phyloP scores from a whole-genome alignment of 345 rosid species.

The Microcos paniculata region DNA sequence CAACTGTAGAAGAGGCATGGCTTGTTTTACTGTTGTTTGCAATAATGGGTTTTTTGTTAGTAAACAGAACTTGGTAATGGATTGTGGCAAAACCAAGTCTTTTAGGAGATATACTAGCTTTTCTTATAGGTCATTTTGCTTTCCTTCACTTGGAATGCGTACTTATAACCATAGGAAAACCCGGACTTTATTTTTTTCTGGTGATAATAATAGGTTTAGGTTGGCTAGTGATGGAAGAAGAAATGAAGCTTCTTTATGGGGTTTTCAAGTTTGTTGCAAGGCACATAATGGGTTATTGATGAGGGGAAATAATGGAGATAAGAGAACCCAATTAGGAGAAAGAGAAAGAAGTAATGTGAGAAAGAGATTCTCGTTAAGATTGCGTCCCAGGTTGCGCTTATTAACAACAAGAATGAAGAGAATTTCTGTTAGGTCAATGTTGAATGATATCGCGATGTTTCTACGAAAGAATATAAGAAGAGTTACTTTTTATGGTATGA shows the following conservation, averaged over 20 bases:
- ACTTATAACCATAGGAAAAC: slow-evolving; percentile 19
- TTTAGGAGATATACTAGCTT: slow-evolving; percentile 23
- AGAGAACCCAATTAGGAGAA: slow-evolving; percentile 27
- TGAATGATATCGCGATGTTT: slow-evolving; percentile 47
- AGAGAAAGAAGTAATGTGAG: slow-evolving; percentile 31
- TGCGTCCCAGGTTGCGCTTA: slow-evolving; percentile 69
- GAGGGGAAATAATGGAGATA: slow-evolving; percentile 36
- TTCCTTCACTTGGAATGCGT: slow-evolving; percentile 24
- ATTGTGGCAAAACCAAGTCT: slow-evolving; percentile 27
- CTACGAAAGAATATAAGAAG: slow-evolving; percentile 56
- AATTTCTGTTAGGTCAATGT: slow-evolving; percentile 45
- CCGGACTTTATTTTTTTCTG: slow-evolving; percentile 31
- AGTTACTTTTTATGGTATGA: slow-evolving; percentile 46
- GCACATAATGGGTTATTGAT: slow-evolving; percentile 33
- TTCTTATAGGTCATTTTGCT: slow-evolving; percentile 26
- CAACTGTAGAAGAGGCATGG: slow-evolving; percentile 45
- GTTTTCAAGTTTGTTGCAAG: slow-evolving; percentile 34
- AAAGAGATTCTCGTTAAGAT: slow-evolving; percentile 55
- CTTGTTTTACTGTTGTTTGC: slow-evolving; percentile 54
- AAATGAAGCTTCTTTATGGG: slow-evolving; percentile 22
- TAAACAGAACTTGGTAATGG: slow-evolving; percentile 26
- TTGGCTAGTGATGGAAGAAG: slow-evolving; percentile 28
- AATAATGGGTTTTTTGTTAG: slow-evolving; percentile 42
- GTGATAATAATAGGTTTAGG: slow-evolving; percentile 28
- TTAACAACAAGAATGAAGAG: slow-evolving; percentile 50